Percentiles rank a stretch among this genome's conserved stretches.
phyloP scores from a whole-genome alignment of 768 basidiomycete species.

The Strobilomyces dryophilus region DNA sequence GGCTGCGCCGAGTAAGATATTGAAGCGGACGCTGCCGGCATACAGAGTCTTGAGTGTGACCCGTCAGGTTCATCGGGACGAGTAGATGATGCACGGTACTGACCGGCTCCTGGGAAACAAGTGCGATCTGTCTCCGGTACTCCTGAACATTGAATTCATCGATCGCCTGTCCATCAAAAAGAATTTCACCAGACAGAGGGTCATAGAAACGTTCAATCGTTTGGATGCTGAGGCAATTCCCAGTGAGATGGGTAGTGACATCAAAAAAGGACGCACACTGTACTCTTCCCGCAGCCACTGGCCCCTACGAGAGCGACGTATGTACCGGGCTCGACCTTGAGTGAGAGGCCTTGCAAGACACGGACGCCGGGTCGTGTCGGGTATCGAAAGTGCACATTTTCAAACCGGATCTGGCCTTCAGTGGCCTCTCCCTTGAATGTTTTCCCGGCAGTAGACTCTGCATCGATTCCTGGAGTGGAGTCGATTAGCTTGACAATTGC shows the following conservation, averaged over 20 bases:
- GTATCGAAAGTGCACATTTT: constrained; percentile 86
- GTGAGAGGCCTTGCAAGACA: constrained; percentile 72
- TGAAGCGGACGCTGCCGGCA: no score
- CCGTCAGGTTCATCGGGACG: no score
- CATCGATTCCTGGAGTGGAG: no score
- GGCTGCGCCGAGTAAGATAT: no score
- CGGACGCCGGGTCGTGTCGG: constrained; percentile 82
- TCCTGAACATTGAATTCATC: constrained; percentile 76
- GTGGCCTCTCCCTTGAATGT: constrained; percentile 15
- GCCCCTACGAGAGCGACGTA: background rate
- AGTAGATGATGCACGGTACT: constrained; percentile 3
- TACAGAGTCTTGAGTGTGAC: no score
- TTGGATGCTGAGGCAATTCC: background rate
- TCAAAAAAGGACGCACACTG: constrained; percentile 47
- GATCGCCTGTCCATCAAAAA: constrained; percentile 73
- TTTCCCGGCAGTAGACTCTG: no score
- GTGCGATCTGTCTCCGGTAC: constrained; percentile 70
- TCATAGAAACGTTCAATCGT: constrained; percentile 87
- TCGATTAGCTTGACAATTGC: no score
- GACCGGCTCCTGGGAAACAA: constrained; percentile 58
- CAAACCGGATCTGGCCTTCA: constrained; percentile 66
- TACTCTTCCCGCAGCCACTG: constrained; percentile 47
- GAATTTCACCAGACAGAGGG: constrained; percentile 65
- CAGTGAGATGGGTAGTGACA: background rate
- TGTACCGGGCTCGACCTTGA: constrained; percentile 62